A percentile compares a stretch with the other conserved stretches of the same genome.
Evolutionary conservation across 805 yeast genomes (phyloP).

Genomic region (Kurtzmaniella cleridarum): DNA sequence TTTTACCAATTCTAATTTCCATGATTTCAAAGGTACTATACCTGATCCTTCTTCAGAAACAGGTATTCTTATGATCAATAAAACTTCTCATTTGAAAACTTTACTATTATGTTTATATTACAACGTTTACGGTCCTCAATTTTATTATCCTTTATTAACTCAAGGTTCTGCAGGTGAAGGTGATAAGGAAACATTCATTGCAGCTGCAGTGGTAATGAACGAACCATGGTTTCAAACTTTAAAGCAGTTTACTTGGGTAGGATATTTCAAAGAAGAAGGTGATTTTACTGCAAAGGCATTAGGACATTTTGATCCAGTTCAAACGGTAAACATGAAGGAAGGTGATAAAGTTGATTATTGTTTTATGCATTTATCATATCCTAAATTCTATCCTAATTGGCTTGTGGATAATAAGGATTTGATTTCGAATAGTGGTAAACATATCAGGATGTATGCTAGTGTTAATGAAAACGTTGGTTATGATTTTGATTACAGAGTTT

Average conservation of each 20-base stretch:
- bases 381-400: constrained; percentile 37
- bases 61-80: constrained; percentile 63
- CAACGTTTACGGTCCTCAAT: constrained; percentile 59
- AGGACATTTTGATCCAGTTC: constrained; percentile 36
- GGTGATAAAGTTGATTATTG: constrained; percentile 15
- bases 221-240: constrained; percentile 49
- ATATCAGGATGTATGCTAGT: constrained; percentile 35
- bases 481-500: constrained; percentile 37
- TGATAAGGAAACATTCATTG: constrained; percentile 71
- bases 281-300: constrained; percentile 16
- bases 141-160: constrained; percentile 61
- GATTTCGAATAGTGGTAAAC: constrained; percentile 23
- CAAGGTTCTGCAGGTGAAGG: constrained; percentile 79
- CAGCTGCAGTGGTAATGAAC: constrained; percentile 54
- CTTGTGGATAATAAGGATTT: constrained; percentile 31
- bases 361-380: constrained; percentile 60
- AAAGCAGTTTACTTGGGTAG: constrained; percentile 37
- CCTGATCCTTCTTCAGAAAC: constrained; percentile 69
- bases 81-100: constrained; percentile 53
- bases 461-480: constrained; percentile 33
- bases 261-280: constrained; percentile 20
- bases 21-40: constrained; percentile 57
- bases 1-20: constrained; percentile 32
- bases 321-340: neutral
- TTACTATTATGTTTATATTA: constrained; percentile 58